Evolutionary conservation across 139 green algal genomes (phyloP).

Genomic region (Desmodesmus armatus): DNA sequence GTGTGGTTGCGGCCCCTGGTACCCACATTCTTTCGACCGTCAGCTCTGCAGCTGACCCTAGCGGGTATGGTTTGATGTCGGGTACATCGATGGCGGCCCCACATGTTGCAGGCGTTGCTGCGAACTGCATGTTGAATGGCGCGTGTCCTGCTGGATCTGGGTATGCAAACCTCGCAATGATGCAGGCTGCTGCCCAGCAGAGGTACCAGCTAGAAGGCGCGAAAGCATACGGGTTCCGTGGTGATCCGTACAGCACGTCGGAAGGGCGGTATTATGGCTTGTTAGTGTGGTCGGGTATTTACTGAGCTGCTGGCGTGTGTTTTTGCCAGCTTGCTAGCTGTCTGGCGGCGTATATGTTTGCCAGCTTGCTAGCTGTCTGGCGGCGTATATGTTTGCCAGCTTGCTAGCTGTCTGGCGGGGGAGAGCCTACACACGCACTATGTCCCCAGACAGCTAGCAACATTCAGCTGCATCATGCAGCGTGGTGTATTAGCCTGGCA

Average conservation of each 20-base stretch:
- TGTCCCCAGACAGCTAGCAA: no score
- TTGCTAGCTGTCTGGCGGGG: no score
- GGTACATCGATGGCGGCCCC: conserved; percentile 1
- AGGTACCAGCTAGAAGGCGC: background rate
- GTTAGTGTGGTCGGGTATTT: background rate
- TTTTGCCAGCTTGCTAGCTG: no score
- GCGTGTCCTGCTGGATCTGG: background rate
- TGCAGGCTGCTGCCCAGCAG: conserved; percentile 25
- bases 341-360: no score
- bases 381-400: no score
- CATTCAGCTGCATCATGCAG: no score
- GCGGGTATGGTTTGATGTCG: background rate
- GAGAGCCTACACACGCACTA: no score
- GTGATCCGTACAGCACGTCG: background rate
- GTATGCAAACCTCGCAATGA: background rate
- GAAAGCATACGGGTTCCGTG: background rate
- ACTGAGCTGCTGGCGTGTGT: no score
- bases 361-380: no score
- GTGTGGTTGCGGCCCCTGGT: conserved; percentile 8
- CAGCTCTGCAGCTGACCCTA: background rate
- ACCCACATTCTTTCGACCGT: background rate
- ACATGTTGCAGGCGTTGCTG: conserved; percentile 19
- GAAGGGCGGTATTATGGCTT: background rate
- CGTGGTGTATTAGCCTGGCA: no score
- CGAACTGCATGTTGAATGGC: conserved; percentile 13